Percentiles rank a stretch among this genome's conserved stretches.
Conservation (phyloP, 176 grass and related monocot species). For the Pharus latifolius region DNA sequence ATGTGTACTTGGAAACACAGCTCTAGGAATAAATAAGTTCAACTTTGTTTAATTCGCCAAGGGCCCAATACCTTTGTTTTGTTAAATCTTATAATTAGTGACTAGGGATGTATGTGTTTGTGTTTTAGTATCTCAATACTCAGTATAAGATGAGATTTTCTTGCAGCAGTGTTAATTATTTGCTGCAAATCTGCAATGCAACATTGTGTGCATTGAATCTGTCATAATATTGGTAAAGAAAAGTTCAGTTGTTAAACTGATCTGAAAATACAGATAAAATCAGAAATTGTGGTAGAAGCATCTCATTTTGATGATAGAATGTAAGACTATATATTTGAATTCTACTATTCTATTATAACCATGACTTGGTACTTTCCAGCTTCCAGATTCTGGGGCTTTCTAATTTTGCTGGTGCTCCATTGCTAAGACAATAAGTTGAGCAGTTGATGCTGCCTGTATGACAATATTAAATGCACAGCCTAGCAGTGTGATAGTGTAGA, state of each 20-base stretch:
- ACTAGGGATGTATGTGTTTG: not conserved
- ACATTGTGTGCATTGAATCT: not conserved
- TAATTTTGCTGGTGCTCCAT: not conserved
- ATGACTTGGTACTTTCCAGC: not conserved
- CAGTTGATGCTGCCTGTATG: not conserved
- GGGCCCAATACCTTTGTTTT: constrained; percentile 1
- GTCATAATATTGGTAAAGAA: not conserved
- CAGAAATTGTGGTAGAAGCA: not conserved
- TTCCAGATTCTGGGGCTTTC: not conserved
- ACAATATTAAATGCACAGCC: not conserved
- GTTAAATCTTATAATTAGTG: not conserved
- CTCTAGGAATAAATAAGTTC: not conserved
- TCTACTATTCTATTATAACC: not conserved
- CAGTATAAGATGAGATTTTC: not conserved
- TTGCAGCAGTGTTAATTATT: not conserved
- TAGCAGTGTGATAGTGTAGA: not conserved
- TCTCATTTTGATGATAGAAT: not conserved
- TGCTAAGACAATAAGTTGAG: not conserved
- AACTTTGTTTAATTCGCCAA: not conserved
- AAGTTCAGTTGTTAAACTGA: not conserved
- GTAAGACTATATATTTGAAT: not conserved
- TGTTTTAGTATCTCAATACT: not conserved
- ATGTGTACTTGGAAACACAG: not conserved
- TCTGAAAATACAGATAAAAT: too few species aligned
- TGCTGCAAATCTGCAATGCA: too few species aligned